A percentile compares a stretch with the other conserved stretches of the same genome.
phyloP scores from a whole-genome alignment of 495 filamentous ascomycete species.

The Apiosordaria backusii region DNA sequence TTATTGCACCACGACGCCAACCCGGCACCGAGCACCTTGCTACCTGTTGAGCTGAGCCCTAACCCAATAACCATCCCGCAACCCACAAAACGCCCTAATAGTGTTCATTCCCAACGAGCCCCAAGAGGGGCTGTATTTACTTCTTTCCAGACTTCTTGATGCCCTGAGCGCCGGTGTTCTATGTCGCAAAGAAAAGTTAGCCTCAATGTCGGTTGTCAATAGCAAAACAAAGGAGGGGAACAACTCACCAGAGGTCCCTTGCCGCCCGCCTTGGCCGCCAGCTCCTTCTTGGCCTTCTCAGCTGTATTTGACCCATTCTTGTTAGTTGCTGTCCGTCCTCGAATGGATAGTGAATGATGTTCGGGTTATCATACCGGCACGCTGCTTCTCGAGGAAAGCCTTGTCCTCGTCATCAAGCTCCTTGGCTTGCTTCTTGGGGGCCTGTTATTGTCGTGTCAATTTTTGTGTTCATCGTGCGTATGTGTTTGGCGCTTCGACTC shows the following conservation, averaged over 20 bases:
- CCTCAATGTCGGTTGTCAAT: constrained; percentile 38
- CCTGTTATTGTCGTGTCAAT: constrained; percentile 22
- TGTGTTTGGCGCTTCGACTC: neutral
- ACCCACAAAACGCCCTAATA: constrained; percentile 1
- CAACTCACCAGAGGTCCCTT: constrained; percentile 48
- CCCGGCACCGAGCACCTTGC: constrained; percentile 16
- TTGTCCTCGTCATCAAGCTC: constrained; percentile 73
- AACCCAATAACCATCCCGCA: constrained; percentile 8
- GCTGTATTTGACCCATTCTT: constrained; percentile 44
- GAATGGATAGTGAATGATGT: neutral
- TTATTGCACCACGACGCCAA: neutral
- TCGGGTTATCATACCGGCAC: constrained; percentile 54
- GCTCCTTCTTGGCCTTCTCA: constrained; percentile 72
- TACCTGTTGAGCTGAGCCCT: constrained; percentile 5
- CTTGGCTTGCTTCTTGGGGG: constrained; percentile 71
- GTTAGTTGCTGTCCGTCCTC: neutral
- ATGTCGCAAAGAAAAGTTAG: neutral
- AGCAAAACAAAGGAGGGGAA: neutral
- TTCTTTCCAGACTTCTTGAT: constrained; percentile 94
- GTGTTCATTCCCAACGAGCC: neutral
- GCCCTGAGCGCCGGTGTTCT: constrained; percentile 71
- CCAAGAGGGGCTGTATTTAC: constrained; percentile 37
- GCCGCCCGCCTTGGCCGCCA: constrained; percentile 60
- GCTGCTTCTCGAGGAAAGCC: constrained; percentile 71
- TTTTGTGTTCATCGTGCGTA: neutral